Evolutionary conservation across 2,329 filamentous ascomycete species (phyloP).

Genomic region (Trichoderma sp.): DNA sequence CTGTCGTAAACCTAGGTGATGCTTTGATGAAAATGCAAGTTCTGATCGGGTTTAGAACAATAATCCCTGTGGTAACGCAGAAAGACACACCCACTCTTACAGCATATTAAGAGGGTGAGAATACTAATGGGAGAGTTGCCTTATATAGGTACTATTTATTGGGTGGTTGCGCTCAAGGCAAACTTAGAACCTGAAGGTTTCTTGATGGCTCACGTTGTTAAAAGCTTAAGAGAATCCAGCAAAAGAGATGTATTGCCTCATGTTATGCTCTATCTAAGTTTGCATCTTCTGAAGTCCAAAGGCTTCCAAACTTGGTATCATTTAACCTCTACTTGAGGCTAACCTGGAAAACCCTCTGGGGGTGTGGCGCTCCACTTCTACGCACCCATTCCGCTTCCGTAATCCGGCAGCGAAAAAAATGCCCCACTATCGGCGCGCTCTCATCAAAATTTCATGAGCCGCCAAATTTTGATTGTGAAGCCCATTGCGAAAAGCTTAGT

Average conservation of each 20-base stretch:
- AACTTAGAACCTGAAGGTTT: neutral
- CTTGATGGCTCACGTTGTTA: neutral
- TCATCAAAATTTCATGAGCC: conserved; percentile 18
- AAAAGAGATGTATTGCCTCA: neutral
- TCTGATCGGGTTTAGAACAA: neutral
- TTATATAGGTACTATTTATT: neutral
- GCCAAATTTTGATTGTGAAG: neutral
- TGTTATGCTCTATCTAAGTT: neutral
- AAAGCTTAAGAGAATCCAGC: neutral
- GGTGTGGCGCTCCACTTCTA: neutral
- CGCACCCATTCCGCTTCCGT: conserved; percentile 9
- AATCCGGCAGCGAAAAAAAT: neutral
- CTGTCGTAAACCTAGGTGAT: neutral
- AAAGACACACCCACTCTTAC: neutral
- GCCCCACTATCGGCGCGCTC: conserved; percentile 11
- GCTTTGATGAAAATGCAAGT: neutral
- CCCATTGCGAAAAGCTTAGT: neutral
- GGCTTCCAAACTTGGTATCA: neutral
- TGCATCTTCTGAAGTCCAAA: neutral
- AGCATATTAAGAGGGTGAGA: neutral
- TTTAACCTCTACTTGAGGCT: neutral
- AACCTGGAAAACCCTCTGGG: neutral
- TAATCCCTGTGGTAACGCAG: neutral
- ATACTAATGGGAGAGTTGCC: neutral
- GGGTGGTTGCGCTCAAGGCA: neutral